phyloP scores from a whole-genome alignment of 2,329 filamentous ascomycete genomes.

The Penicillium sp. region DNA sequence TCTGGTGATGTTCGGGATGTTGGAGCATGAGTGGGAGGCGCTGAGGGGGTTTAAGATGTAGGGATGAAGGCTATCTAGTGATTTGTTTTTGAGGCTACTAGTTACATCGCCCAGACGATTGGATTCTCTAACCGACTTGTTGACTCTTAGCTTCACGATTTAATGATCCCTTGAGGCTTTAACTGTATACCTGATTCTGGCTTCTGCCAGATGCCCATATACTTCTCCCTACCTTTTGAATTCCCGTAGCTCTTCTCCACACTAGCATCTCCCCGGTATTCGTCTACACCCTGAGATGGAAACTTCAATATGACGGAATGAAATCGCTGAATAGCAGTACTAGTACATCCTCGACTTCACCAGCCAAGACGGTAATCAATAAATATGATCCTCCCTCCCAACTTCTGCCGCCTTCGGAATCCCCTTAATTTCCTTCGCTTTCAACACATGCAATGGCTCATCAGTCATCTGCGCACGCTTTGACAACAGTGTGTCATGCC shows the following conservation, averaged over 20 bases:
- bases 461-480: constrained; percentile 23
- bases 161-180: too few relatives aligned
- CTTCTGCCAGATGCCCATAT: too few relatives aligned
- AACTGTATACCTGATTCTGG: background rate
- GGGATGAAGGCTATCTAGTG: too few relatives aligned
- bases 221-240: background rate
- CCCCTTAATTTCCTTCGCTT: constrained; percentile 57
- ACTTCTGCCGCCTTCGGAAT: constrained; percentile 57
- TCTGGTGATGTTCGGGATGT: too few relatives aligned
- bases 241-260: background rate
- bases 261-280: background rate
- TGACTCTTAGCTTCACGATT: too few relatives aligned
- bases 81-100: too few relatives aligned
- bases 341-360: background rate
- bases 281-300: background rate
- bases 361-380: constrained; percentile 21
- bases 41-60: too few relatives aligned
- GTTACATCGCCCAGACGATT: too few relatives aligned
- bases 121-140: too few relatives aligned
- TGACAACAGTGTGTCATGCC: constrained; percentile 27
- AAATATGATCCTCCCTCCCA: constrained; percentile 41
- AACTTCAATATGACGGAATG: background rate
- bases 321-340: background rate
- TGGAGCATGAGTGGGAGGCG: too few relatives aligned
- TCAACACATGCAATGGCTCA: constrained; percentile 24